Base-by-base conservation (phyloP, 768 basidiomycete genomes). In the Mycena leptocephala region DNA sequence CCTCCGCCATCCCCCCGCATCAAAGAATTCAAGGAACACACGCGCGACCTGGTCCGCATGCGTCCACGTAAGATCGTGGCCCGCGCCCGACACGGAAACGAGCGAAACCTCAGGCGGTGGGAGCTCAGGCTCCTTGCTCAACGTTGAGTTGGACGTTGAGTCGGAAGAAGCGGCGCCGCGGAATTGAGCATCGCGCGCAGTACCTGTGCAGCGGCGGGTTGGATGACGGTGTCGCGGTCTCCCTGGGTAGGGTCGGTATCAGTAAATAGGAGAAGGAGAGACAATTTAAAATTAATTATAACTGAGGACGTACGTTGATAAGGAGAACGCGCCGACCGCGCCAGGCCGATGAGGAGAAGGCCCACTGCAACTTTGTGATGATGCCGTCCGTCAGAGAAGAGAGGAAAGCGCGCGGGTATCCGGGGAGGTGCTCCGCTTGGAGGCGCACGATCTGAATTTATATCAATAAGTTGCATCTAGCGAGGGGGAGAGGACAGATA, bases 41-140 rank as follows among this genome's bases (percentile, higher is more conserved):
- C 37, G 22, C 11, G 59, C 77, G 3, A 90, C 86, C 32, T 84
- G 79, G 6, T 79, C 77, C 5, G 86, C 76, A 77, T 90, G 89
- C 70, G 86, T 89, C 28, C 89, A 80, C 7, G 88, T 88, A 33
- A 91, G 46, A 78, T 93, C 91, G 77, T 94, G 92, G 7, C 87
- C 87, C 0, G 88, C 92, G 30, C 87, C 90, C 30, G 90, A 84
- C 39, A 93, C 83, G 5, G 84, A 89, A 51, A 91, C 81, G 28
- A 92, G 81, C 46, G 35, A 14, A 3, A 35, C 20, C 14, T 58
- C 30, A 18, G 59, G 30, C 13, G 59, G 59, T 11, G 59, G n/a
- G 9, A 5, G 16, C n/a, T 51, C 48, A 18, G 14, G 13, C 28
- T 24, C 33, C 2, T 41, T 20, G 61, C 32, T 33, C 30, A 10